A percentile compares a stretch with the other conserved stretches of the same genome.
Evolutionary conservation across 2,329 filamentous ascomycete species (phyloP).

Genomic region (Bimuria novae-zelandiae): DNA sequence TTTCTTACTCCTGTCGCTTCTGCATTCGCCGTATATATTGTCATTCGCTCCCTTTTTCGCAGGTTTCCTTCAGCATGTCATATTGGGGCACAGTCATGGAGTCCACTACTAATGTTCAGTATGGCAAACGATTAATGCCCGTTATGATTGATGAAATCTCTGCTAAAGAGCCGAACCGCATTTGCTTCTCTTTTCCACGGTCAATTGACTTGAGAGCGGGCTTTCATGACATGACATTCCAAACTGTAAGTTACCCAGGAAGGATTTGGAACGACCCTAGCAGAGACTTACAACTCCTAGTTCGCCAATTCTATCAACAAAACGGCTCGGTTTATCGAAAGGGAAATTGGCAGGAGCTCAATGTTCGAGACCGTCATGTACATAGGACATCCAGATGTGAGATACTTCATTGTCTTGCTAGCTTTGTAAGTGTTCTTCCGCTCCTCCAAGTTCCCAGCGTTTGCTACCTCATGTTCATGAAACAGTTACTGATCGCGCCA

Average conservation of each 20-base stretch:
- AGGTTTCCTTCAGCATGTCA: constrained; percentile 23
- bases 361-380: constrained; percentile 35
- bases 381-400: constrained; percentile 42
- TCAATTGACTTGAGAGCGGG: constrained; percentile 24
- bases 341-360: constrained; percentile 35
- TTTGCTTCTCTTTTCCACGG: constrained; percentile 31
- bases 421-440: constrained; percentile 36
- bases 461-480: background rate
- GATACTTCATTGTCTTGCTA: constrained; percentile 45
- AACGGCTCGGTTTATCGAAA: constrained; percentile 36
- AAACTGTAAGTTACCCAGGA: constrained; percentile 28
- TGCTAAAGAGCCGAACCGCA: constrained; percentile 20
- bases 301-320: constrained; percentile 40
- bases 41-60: constrained; percentile 12
- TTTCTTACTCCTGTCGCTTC: background rate
- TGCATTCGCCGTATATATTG: constrained; percentile 6
- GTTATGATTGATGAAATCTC: constrained; percentile 49
- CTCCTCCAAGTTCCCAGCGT: no score
- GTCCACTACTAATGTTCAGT: constrained; percentile 16
- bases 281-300: no score
- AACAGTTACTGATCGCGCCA: background rate
- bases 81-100: constrained; percentile 38
- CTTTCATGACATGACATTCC: constrained; percentile 40
- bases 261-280: no score
- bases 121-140: constrained; percentile 30